Evolutionary conservation across 805 yeast species (phyloP).

Genomic region (Huiozyma sinensis): DNA sequence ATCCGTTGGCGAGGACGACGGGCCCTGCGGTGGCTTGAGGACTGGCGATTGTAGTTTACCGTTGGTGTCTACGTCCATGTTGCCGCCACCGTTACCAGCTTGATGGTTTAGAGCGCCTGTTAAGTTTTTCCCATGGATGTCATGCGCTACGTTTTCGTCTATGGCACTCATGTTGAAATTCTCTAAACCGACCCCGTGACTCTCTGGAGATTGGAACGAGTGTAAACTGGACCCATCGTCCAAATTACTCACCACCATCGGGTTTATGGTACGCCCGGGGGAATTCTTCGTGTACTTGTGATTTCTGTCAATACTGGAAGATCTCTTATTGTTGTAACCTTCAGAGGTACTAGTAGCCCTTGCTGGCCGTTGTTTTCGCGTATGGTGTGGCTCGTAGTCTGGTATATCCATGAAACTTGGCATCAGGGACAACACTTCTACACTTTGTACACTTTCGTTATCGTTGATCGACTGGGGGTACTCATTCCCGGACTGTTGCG

Average conservation of each 20-base stretch:
- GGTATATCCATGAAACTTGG: slow-evolving; percentile 34
- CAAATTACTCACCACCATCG: slow-evolving; percentile 9
- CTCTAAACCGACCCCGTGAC: background rate
- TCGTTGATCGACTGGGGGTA: slow-evolving; percentile 5
- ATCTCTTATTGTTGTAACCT: slow-evolving; percentile 6
- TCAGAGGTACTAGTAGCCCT: background rate
- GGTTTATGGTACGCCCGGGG: slow-evolving; percentile 9
- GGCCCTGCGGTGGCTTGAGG: background rate
- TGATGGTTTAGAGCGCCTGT: background rate
- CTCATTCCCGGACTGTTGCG: slow-evolving; percentile 2
- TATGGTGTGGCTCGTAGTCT: slow-evolving; percentile 5
- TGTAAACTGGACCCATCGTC: slow-evolving; percentile 10
- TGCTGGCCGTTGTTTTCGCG: background rate
- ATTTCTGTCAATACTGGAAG: slow-evolving; percentile 14
- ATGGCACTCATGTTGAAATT: background rate
- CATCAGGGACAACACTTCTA: slow-evolving; percentile 32
- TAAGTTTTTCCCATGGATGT: background rate
- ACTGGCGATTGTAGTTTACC: no score
- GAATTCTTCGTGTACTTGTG: slow-evolving; percentile 10
- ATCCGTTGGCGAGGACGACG: slow-evolving; percentile 15
- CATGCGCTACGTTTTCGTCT: background rate
- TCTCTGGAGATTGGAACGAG: slow-evolving; percentile 1
- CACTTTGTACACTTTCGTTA: slow-evolving; percentile 17
- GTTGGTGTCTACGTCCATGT: background rate
- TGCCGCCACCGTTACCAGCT: background rate